Conservation (phyloP, 2,329 filamentous ascomycete species). For the Ilyonectria robusta region DNA sequence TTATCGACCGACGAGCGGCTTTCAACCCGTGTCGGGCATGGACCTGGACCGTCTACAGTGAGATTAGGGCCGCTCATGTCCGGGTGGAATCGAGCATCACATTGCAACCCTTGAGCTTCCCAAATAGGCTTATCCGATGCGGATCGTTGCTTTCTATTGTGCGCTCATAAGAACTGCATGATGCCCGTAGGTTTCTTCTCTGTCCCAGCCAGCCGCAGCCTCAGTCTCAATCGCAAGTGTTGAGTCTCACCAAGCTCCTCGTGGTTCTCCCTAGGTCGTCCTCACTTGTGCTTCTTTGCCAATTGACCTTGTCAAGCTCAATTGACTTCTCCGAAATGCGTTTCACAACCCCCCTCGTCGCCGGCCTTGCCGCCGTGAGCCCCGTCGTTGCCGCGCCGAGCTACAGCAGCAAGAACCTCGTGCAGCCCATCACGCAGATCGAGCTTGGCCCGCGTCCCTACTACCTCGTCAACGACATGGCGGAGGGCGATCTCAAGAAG, state of each 20-base stretch:
- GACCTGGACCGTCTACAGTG: conserved; percentile 9
- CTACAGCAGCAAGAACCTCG: conserved; percentile 29
- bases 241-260: conserved; percentile 11
- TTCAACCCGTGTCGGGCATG: conserved; percentile 27
- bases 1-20: conserved; percentile 36
- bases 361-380: conserved; percentile 49
- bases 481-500: conserved; percentile 70
- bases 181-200: conserved; percentile 20
- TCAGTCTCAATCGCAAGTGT: conserved; percentile 28
- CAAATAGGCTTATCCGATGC: conserved; percentile 37
- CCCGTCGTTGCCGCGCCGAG: conserved; percentile 48
- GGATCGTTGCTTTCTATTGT: conserved; percentile 29
- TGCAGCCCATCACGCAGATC: conserved; percentile 61
- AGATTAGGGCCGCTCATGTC: conserved; percentile 26
- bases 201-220: conserved; percentile 31
- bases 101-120: conserved; percentile 29
- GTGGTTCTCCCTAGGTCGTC: neutral
- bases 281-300: neutral
- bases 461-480: conserved; percentile 76
- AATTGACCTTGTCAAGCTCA: conserved; percentile 14
- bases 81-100: conserved; percentile 22
- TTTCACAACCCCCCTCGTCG: conserved; percentile 48
- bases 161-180: conserved; percentile 38
- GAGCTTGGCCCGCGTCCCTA: conserved; percentile 75
- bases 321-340: conserved; percentile 49